phyloP scores from a whole-genome alignment of 441 rosid species.

The Flueggea neowawraea region DNA sequence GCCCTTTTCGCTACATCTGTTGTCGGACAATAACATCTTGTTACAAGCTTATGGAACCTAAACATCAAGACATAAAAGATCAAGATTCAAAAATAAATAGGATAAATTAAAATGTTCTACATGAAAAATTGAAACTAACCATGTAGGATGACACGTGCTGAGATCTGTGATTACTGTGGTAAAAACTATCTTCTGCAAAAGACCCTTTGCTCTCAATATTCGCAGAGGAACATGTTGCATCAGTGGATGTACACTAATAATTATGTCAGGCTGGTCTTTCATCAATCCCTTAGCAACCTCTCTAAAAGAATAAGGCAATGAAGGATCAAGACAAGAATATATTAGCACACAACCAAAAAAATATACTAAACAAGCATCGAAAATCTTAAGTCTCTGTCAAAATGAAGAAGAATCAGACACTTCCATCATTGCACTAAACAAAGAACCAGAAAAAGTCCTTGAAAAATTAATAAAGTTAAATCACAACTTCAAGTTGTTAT shows the following conservation, averaged over 20 bases:
- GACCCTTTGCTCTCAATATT: constrained; percentile 82
- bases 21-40: constrained; percentile 97
- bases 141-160: constrained; percentile 98
- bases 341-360: not conserved
- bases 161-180: constrained; percentile 94
- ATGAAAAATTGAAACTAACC: constrained; percentile 40
- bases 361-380: constrained; percentile 1
- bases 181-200: constrained; percentile 80
- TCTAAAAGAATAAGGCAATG: constrained; percentile 31
- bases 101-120: constrained; percentile 11
- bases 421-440: too few species aligned
- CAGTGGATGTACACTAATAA: constrained; percentile 94
- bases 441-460: too few species aligned
- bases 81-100: not conserved
- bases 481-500: too few species aligned
- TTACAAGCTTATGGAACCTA: constrained; percentile 99
- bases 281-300: constrained; percentile 94
- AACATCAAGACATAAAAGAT: constrained; percentile 4
- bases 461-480: too few species aligned
- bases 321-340: constrained; percentile 3
- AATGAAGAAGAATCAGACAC: not conserved
- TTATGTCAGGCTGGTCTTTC: constrained; percentile 95
- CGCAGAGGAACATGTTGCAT: constrained; percentile 99
- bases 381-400: not conserved
- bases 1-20: constrained; percentile 91